Conservation (phyloP, 441 rosid genomes). For the Syzygium syzygioides region DNA sequence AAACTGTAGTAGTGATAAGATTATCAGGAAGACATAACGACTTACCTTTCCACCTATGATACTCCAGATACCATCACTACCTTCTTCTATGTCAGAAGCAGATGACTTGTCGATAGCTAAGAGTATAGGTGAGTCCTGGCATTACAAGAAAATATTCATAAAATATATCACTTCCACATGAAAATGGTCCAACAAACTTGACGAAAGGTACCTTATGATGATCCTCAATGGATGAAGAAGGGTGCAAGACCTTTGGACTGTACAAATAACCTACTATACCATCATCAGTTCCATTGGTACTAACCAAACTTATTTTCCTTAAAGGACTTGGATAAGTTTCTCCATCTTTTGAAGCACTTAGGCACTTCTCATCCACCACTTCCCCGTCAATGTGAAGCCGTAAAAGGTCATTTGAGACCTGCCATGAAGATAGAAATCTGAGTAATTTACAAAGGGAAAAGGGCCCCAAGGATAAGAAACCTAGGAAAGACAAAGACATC, state of each 20-base stretch:
- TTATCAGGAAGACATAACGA: not conserved
- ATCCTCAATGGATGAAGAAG: constrained; percentile 28
- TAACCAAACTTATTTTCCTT: constrained; percentile 31
- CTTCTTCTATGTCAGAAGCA: constrained; percentile 54
- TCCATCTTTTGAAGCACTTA: constrained; percentile 24
- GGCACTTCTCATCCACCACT: constrained; percentile 36
- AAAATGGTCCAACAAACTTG: constrained; percentile 4
- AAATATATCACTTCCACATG: not conserved
- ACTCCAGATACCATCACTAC: constrained; percentile 55
- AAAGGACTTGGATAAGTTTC: constrained; percentile 16
- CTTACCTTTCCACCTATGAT: constrained; percentile 78
- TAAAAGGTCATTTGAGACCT: constrained; percentile 39
- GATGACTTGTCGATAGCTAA: constrained; percentile 50
- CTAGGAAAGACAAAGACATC: not conserved
- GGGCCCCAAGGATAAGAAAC: not conserved
- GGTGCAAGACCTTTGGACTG: constrained; percentile 35
- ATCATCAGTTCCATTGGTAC: constrained; percentile 28
- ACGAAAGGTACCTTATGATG: constrained; percentile 40
- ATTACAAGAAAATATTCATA: constrained; percentile 7
- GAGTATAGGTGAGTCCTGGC: constrained; percentile 54
- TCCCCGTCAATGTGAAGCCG: constrained; percentile 51
- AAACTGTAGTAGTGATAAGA: not conserved
- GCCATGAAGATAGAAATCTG: not conserved
- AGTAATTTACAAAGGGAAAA: not conserved
- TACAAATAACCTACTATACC: constrained; percentile 48